Base-by-base conservation (phyloP, 2,329 filamentous ascomycete genomes). In the Ascochyta viciae-villosae region DNA sequence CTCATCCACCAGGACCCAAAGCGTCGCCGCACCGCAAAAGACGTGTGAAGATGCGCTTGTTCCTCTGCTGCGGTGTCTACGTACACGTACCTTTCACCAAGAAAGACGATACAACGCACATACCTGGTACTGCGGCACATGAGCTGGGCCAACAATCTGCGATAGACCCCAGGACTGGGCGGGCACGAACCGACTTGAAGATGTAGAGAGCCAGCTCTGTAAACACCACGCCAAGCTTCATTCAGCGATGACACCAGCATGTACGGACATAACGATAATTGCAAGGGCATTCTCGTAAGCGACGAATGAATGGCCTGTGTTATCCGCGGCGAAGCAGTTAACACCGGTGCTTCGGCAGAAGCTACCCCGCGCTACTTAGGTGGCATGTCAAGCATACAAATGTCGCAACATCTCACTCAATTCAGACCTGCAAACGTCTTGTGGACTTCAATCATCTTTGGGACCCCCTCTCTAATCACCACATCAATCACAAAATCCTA, bases 261-360 rank as follows among this genome's bases (percentile, higher is more conserved):
- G 23, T 35, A 7, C 38, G 53, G 53, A 56, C 33, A 56, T 56
- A 51, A 56, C 42, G 47, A 33, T 23, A 46, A 47, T 48, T 34
- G 37, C 53, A 47, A 48, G 37, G 47, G 31, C 12, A 7, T 9
- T 34, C 39, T 43, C 41, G 48, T 56, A 46, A 56, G 53, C 47
- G 47, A 56, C 53, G 53, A 56, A 56, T 56, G 47, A 51, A 29
- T 24, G 37, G 38, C 38, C 27, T 51, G 38, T 26, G 16, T 56
- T 47, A 47, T 56, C 53, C 53, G 47, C 53, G 53, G 53, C 53
- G 53, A 56, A 47, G 48, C 42, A 43, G 6, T 43, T 43, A 48
- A 43, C 15, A 45, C 38, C 43, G 47, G 24, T 46, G 37, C 23
- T 35, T 47, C 40, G 46, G 54, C 26, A 29, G 4, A 42, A 58